A percentile compares a stretch with the other conserved stretches of the same genome.
Conservation (phyloP, 2,329 filamentous ascomycete species). For the Aspergillus intermedius region DNA sequence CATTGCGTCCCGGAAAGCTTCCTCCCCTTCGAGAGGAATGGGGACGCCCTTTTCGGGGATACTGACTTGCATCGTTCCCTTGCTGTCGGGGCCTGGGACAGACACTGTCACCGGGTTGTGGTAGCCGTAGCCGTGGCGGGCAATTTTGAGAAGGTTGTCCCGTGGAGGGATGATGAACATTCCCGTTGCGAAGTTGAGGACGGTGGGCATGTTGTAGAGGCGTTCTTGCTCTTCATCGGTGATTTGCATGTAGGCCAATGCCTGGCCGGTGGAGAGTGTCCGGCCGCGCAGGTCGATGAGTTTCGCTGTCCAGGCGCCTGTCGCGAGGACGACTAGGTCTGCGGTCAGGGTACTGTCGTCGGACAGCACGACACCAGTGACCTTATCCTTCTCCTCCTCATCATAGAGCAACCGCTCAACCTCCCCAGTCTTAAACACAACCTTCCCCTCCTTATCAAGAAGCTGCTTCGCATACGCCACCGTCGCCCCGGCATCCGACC, state of each 20-base stretch:
- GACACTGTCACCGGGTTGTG: constrained; percentile 35
- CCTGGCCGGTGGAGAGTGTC: constrained; percentile 74
- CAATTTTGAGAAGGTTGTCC: constrained; percentile 58
- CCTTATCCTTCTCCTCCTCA: constrained; percentile 8
- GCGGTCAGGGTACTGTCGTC: constrained; percentile 51
- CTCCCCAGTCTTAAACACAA: constrained; percentile 29
- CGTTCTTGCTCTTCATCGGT: constrained; percentile 61
- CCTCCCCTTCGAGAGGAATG: constrained; percentile 52
- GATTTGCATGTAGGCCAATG: constrained; percentile 69
- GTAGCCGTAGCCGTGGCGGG: constrained; percentile 64
- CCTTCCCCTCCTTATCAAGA: constrained; percentile 31
- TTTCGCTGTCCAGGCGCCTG: constrained; percentile 78
- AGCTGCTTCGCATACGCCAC: constrained; percentile 34
- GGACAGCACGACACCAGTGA: constrained; percentile 46
- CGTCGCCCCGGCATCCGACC: constrained; percentile 38
- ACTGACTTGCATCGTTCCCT: constrained; percentile 28
- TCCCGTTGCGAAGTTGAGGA: constrained; percentile 43
- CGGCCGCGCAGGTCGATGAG: constrained; percentile 72
- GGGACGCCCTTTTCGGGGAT: constrained; percentile 32
- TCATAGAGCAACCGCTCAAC: constrained; percentile 31
- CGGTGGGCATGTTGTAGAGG: constrained; percentile 61
- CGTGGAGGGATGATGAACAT: constrained; percentile 52
- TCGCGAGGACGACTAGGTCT: constrained; percentile 71
- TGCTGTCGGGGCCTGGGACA: constrained; percentile 14
- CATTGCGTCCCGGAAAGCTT: constrained; percentile 56